Conservation (phyloP, 495 filamentous ascomycete species). For the Lophiotrema nucula region DNA sequence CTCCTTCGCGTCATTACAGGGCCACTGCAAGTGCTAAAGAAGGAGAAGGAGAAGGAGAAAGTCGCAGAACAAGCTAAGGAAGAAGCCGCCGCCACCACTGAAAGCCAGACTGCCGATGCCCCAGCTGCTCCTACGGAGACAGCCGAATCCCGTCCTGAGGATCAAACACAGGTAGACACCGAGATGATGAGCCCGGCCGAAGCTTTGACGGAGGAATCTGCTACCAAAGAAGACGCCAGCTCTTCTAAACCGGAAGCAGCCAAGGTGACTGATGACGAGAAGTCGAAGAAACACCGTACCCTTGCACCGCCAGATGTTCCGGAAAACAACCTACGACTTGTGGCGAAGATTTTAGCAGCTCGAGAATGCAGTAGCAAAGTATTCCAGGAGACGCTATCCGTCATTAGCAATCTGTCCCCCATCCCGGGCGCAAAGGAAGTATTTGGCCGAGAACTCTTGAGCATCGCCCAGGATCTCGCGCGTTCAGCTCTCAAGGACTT, state of each 20-base stretch:
- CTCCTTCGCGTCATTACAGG: slow-evolving; percentile 85
- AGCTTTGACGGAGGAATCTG: slow-evolving; percentile 31
- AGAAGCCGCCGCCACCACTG: slow-evolving; percentile 47
- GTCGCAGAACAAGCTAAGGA: slow-evolving; percentile 53
- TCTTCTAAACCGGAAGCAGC: slow-evolving; percentile 37
- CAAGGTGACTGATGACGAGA: slow-evolving; percentile 37
- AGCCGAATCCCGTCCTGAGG: slow-evolving; percentile 4
- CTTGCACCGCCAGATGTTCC: slow-evolving; percentile 85
- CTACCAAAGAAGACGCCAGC: slow-evolving; percentile 28
- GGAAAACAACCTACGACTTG: slow-evolving; percentile 82
- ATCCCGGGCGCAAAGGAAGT: slow-evolving; percentile 86
- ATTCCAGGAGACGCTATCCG: slow-evolving; percentile 92
- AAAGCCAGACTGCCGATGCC: slow-evolving; percentile 26
- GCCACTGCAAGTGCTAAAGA: slow-evolving; percentile 80
- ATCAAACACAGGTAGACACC: slow-evolving; percentile 27
- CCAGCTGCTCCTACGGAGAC: background rate
- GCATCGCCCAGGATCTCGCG: slow-evolving; percentile 78
- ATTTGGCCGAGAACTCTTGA: slow-evolving; percentile 86
- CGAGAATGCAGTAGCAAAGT: slow-evolving; percentile 96
- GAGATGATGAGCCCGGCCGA: slow-evolving; percentile 37
- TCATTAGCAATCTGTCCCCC: slow-evolving; percentile 94
- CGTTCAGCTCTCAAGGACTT: slow-evolving; percentile 81
- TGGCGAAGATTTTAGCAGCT: slow-evolving; percentile 92
- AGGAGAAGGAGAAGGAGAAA: slow-evolving; percentile 67
- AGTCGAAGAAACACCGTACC: slow-evolving; percentile 65